Evolutionary conservation across 495 filamentous ascomycete species (phyloP).

Genomic region (Saxophila tyrrhenica): DNA sequence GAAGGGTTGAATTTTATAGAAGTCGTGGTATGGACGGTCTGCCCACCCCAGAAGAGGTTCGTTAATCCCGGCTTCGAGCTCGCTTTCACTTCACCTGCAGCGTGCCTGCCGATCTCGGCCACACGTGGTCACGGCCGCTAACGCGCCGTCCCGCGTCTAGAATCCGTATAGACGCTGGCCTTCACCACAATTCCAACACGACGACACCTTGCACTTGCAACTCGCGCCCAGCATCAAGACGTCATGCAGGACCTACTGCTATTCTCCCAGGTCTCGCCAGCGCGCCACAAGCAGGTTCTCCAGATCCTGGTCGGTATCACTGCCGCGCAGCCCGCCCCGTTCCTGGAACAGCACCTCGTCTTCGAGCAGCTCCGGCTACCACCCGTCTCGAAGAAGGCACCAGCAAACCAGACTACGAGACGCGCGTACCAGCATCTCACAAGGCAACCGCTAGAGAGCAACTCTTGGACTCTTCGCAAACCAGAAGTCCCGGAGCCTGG

Average conservation of each 20-base stretch:
- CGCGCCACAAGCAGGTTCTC: constrained; percentile 46
- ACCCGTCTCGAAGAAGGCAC: constrained; percentile 18
- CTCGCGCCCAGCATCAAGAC: background rate
- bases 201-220: no score
- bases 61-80: no score
- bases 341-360: constrained; percentile 50
- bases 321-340: constrained; percentile 51
- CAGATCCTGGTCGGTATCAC: constrained; percentile 57
- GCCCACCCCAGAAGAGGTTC: no score
- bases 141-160: no score
- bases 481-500: constrained; percentile 29
- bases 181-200: no score
- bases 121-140: no score
- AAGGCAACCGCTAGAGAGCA: background rate
- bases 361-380: constrained; percentile 48
- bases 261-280: constrained; percentile 35
- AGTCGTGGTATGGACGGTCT: no score
- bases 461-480: background rate
- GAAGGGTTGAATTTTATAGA: no score
- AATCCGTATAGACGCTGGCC: no score
- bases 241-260: constrained; percentile 45
- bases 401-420: background rate
- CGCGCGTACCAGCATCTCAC: constrained; percentile 6
- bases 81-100: no score
- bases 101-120: no score